These are phyloP conservation scores for Aspergillus neotritici DNA, from an alignment of 2,329 filamentous ascomycete genomes.

Conservation along the genomic window DNA sequence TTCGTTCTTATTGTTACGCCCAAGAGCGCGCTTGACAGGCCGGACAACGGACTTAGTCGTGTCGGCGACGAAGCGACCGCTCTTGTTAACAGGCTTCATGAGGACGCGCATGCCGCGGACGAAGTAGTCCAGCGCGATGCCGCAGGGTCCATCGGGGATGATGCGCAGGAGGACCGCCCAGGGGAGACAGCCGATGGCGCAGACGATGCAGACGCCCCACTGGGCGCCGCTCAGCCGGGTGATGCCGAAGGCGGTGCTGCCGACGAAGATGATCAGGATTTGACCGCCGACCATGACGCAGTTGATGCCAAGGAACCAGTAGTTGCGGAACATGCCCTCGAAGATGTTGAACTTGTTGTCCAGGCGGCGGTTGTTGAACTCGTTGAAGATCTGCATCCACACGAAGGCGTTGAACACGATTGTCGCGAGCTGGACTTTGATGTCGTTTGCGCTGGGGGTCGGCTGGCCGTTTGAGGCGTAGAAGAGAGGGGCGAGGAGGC, in stretches of 20 bases:
- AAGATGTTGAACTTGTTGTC: conserved; percentile 97
- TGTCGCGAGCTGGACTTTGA: conserved; percentile 57
- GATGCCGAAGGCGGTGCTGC: conserved; percentile 74
- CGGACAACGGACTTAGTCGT: conserved; percentile 19
- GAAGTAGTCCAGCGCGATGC: conserved; percentile 45
- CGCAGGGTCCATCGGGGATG: conserved; percentile 64
- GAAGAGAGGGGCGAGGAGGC: conserved; percentile 45
- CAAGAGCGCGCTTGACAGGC: conserved; percentile 21
- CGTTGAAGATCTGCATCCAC: conserved; percentile 99
- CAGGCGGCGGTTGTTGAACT: conserved; percentile 91
- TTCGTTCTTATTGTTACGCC: conserved; percentile 5
- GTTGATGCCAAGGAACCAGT: conserved; percentile 84
- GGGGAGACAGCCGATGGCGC: conserved; percentile 79
- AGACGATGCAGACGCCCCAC: conserved; percentile 81
- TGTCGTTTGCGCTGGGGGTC: conserved; percentile 42
- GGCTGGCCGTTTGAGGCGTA: conserved; percentile 32
- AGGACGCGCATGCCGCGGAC: conserved; percentile 50
- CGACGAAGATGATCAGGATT: conserved; percentile 82
- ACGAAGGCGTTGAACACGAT: conserved; percentile 97
- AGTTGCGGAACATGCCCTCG: conserved; percentile 77
- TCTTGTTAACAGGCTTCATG: conserved; percentile 38
- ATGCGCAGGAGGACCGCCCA: conserved; percentile 75
- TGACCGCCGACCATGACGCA: conserved; percentile 83
- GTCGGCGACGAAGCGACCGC: conserved; percentile 22
- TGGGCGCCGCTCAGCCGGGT: conserved; percentile 63